Evolutionary conservation across 805 yeast species (phyloP).

Genomic region (Cyberlindnera sargentensis): DNA sequence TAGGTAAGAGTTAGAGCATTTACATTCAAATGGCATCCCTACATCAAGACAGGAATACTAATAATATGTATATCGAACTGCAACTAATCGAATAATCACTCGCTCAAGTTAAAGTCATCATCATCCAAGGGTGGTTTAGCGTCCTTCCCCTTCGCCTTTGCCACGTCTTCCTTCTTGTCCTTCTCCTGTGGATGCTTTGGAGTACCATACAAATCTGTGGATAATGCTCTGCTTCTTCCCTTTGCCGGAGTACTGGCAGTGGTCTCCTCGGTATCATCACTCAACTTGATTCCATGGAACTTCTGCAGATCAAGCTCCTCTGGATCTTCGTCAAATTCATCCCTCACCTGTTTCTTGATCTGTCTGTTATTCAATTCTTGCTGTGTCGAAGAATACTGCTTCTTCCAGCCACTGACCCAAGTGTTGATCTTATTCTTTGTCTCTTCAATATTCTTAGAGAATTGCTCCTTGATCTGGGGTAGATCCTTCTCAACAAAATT

Average conservation of each 20-base stretch:
- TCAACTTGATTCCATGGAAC: conserved; percentile 42
- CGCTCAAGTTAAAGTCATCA: conserved; percentile 39
- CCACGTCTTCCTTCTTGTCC: background rate
- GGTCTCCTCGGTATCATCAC: conserved; percentile 22
- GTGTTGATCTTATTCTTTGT: conserved; percentile 68
- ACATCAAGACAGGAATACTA: too few relatives aligned
- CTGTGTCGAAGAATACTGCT: conserved; percentile 16
- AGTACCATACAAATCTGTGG: conserved; percentile 22
- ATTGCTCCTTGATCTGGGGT: conserved; percentile 56
- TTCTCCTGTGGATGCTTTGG: conserved; percentile 9
- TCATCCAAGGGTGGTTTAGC: conserved; percentile 33
- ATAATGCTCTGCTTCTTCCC: conserved; percentile 23
- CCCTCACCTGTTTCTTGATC: conserved; percentile 21
- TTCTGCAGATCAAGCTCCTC: conserved; percentile 40
- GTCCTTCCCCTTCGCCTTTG: conserved; percentile 16
- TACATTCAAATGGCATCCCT: too few relatives aligned
- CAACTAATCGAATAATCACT: background rate
- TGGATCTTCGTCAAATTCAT: conserved; percentile 45
- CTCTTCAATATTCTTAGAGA: conserved; percentile 73
- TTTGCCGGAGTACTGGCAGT: conserved; percentile 22
- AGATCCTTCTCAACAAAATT: conserved; percentile 49
- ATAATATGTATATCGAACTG: too few relatives aligned
- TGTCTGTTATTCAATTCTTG: conserved; percentile 16
- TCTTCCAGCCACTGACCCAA: conserved; percentile 42
- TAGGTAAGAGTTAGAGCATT: too few relatives aligned